Conservation (phyloP, 441 rosid species). For the Gossypium schwendimanii region DNA sequence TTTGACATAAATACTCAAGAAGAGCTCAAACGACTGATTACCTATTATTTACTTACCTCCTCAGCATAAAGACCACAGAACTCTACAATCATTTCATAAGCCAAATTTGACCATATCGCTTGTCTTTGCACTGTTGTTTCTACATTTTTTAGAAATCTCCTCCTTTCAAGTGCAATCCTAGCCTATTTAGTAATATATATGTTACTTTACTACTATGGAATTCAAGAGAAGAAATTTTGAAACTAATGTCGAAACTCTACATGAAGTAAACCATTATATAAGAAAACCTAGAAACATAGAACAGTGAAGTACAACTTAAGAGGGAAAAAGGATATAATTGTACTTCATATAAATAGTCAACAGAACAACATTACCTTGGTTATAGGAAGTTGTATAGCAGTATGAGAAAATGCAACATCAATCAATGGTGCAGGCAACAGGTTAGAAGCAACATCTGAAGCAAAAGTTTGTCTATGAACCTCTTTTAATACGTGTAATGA, state of each 20-base stretch:
- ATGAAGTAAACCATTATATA: neutral
- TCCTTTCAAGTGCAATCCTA: constrained; percentile 86
- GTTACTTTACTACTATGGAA: constrained; percentile 9
- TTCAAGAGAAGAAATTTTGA: constrained; percentile 5
- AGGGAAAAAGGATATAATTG: neutral
- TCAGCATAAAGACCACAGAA: constrained; percentile 99
- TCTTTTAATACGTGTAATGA: constrained; percentile 93
- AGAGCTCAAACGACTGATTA: neutral
- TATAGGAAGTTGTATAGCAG: constrained; percentile 94
- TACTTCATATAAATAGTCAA: neutral
- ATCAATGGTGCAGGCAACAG: constrained; percentile 90
- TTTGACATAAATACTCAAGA: constrained; percentile 1
- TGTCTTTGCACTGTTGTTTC: constrained; percentile 93
- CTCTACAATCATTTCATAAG: constrained; percentile 99
- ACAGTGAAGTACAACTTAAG: neutral
- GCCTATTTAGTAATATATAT: constrained; percentile 49
- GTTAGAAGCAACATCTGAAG: constrained; percentile 76
- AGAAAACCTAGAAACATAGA: neutral
- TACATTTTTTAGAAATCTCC: constrained; percentile 88
- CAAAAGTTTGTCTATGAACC: constrained; percentile 91
- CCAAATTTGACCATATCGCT: constrained; percentile 97
- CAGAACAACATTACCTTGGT: constrained; percentile 54
- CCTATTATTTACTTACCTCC: constrained; percentile 50
- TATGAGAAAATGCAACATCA: constrained; percentile 94
- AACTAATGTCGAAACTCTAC: neutral